Conservation (phyloP, 805 yeast genomes). For the Starmerella davenportii region DNA sequence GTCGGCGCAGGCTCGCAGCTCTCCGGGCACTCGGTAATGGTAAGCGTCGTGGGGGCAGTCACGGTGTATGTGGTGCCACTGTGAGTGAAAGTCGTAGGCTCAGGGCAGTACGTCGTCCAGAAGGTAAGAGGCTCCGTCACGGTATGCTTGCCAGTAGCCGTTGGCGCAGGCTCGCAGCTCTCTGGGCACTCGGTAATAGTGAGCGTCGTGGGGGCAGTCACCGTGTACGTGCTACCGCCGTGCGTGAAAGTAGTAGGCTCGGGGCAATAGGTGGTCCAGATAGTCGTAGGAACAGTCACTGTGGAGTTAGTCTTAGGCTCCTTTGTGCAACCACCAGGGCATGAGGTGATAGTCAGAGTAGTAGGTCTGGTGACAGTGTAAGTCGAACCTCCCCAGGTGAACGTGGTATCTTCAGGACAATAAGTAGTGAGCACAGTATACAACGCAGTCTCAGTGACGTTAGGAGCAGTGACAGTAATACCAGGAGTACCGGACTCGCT, state of each 20-base stretch:
- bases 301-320: conserved; percentile 1
- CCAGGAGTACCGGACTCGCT: no score
- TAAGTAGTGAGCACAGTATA: conserved; percentile 16
- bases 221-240: conserved; percentile 54
- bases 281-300: conserved; percentile 31
- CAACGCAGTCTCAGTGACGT: conserved; percentile 37
- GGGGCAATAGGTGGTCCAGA: conserved; percentile 64
- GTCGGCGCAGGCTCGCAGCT: conserved; percentile 55
- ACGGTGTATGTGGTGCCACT: conserved; percentile 57
- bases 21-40: conserved; percentile 57
- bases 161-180: conserved; percentile 25
- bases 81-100: conserved; percentile 44
- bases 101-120: conserved; percentile 36
- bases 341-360: conserved; percentile 3
- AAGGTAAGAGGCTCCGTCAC: conserved; percentile 14
- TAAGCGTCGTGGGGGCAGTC: conserved; percentile 61
- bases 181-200: conserved; percentile 81
- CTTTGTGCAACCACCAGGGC: neutral
- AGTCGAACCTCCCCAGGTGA: neutral
- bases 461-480: conserved; percentile 47
- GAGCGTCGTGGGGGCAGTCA: conserved; percentile 61
- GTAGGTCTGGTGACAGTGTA: conserved; percentile 4
- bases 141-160: conserved; percentile 14
- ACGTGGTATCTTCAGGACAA: neutral
- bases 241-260: conserved; percentile 45